Percentiles rank a stretch among this genome's conserved stretches.
Conservation (phyloP, 2,329 filamentous ascomycete genomes). For the Fusarium sp. region DNA sequence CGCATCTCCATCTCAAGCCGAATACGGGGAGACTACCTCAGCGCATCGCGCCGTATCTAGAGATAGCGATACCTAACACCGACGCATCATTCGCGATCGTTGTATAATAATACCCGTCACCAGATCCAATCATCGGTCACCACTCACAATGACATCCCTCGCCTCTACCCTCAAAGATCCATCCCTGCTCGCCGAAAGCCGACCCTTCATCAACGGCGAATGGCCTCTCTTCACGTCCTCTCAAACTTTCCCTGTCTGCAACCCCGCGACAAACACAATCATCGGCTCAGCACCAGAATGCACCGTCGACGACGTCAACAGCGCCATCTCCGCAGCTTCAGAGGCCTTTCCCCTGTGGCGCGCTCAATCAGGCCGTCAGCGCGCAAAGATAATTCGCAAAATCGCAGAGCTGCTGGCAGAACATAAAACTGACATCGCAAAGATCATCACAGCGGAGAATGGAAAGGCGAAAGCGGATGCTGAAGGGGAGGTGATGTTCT, state of each 20-base stretch:
- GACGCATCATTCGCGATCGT: neutral
- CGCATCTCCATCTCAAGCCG: neutral
- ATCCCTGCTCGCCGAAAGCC: constrained; percentile 17
- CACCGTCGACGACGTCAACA: constrained; percentile 70
- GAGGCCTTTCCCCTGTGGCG: constrained; percentile 65
- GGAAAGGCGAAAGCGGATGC: constrained; percentile 73
- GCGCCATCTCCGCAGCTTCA: constrained; percentile 74
- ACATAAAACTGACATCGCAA: constrained; percentile 71
- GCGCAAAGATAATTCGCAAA: constrained; percentile 67
- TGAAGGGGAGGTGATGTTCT: constrained; percentile 65
- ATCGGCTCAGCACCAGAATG: constrained; percentile 79
- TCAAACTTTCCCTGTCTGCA: constrained; percentile 76
- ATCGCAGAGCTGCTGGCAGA: constrained; percentile 73
- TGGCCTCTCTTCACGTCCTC: constrained; percentile 76
- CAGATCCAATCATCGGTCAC: neutral
- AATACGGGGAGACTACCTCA: neutral
- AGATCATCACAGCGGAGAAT: constrained; percentile 75
- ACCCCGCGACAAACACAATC: constrained; percentile 73
- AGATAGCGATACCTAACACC: neutral
- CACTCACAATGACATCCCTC: constrained; percentile 7
- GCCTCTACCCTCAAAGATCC: constrained; percentile 15
- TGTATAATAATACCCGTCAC: neutral
- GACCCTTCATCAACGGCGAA: constrained; percentile 76
- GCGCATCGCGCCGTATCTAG: neutral
- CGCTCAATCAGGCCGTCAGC: constrained; percentile 66